Conservation (phyloP, 331 rosid species). For the Malus hybrid region DNA sequence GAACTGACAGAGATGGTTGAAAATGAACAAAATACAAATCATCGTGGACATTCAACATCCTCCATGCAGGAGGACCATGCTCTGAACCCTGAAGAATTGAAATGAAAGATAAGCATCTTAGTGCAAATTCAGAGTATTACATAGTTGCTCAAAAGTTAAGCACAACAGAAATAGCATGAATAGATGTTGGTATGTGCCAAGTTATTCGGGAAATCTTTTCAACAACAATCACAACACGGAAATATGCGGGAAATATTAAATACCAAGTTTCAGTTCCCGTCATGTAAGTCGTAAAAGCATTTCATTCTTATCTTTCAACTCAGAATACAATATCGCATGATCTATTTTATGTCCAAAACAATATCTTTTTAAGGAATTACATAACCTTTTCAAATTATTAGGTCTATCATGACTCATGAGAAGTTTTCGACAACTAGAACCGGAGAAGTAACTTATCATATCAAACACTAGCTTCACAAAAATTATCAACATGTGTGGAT, state of each 20-base stretch:
- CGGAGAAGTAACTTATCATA: not conserved
- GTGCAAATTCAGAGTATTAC: not conserved
- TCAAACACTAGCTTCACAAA: slow-evolving; percentile 1
- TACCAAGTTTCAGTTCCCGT: not conserved
- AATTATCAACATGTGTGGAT: not conserved
- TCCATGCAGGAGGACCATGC: slow-evolving; percentile 42
- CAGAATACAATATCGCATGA: not conserved
- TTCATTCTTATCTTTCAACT: not conserved
- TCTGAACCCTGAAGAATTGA: slow-evolving; percentile 66
- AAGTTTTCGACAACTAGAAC: not conserved
- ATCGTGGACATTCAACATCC: slow-evolving; percentile 74
- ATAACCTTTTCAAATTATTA: not conserved
- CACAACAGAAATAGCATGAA: not conserved
- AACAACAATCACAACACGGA: not conserved
- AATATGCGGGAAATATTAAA: not conserved
- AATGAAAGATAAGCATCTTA: slow-evolving; percentile 12
- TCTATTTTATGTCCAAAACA: not conserved
- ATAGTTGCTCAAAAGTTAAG: slow-evolving; percentile 2
- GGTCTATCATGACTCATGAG: not conserved
- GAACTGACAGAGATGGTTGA: slow-evolving; percentile 48
- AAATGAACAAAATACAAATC: slow-evolving; percentile 69
- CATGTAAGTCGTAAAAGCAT: not conserved
- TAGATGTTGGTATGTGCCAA: not conserved
- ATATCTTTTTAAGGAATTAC: not conserved
- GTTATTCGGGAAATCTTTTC: not conserved